Conservation (phyloP, 352 stramenopile species). For the Thalassiosira hispida region DNA sequence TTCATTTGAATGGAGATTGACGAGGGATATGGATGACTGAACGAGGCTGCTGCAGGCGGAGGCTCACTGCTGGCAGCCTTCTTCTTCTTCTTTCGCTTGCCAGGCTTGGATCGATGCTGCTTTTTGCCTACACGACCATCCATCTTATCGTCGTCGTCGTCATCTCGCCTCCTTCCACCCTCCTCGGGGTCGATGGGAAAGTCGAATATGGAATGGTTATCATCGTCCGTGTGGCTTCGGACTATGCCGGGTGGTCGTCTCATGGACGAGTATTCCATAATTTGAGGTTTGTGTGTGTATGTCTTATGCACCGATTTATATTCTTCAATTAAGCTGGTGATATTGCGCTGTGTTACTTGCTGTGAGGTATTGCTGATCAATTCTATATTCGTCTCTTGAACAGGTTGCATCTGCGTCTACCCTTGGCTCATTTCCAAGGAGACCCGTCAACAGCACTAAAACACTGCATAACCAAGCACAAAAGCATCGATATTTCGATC, state of each 20-base stretch:
- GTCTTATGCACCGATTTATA: no score
- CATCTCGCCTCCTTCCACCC: not conserved
- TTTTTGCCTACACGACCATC: not conserved
- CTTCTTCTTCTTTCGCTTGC: not conserved
- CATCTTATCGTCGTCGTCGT: not conserved
- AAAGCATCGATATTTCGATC: no score
- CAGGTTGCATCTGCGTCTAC: no score
- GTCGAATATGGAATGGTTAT: conserved; percentile 42
- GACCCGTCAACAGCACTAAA: no score
- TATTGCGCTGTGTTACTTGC: no score
- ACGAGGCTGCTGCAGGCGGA: not conserved
- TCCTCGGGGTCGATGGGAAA: conserved; percentile 4
- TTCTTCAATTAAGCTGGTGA: no score
- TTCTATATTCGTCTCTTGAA: no score
- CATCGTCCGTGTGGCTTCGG: conserved; percentile 14
- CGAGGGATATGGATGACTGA: conserved; percentile 28
- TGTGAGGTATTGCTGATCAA: no score
- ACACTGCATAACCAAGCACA: no score
- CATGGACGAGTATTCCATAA: conserved; percentile 7
- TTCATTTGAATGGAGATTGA: conserved; percentile 30
- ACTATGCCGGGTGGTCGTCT: not conserved
- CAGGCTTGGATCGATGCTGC: not conserved
- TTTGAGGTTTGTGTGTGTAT: no score
- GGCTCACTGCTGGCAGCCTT: not conserved
- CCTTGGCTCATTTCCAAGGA: no score